phyloP scores from a whole-genome alignment of 352 stramenopile genomes.

The Phytophthora pluvialis region DNA sequence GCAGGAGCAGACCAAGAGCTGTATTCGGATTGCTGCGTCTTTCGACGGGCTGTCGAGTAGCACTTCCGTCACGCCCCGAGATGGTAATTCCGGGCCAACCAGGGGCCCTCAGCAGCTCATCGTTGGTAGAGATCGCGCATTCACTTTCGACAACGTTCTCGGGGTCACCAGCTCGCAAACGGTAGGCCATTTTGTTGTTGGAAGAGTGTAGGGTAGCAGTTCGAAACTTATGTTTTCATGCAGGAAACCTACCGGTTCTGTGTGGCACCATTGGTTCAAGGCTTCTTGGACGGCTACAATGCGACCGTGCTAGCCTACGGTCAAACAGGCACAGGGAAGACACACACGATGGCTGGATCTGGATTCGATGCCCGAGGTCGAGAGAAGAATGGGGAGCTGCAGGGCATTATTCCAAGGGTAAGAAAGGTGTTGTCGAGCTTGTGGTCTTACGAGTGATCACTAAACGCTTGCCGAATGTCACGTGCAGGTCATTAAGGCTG shows the following conservation, averaged over 20 bases:
- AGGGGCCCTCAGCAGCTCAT: constrained; percentile 66
- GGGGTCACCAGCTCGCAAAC: constrained; percentile 72
- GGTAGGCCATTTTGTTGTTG: constrained; percentile 27
- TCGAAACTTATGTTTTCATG: background rate
- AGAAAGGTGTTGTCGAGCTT: constrained; percentile 1
- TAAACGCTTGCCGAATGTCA: constrained; percentile 2
- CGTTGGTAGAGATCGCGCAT: constrained; percentile 84
- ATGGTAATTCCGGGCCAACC: background rate
- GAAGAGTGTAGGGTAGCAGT: background rate
- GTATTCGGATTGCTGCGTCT: constrained; percentile 64
- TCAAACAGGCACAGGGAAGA: constrained; percentile 94
- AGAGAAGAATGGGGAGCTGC: constrained; percentile 60
- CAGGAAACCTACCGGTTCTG: constrained; percentile 76
- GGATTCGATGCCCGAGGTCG: constrained; percentile 56
- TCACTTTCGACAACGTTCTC: constrained; percentile 92
- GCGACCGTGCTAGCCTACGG: constrained; percentile 86
- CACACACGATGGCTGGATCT: constrained; percentile 93
- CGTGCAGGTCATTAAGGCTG: constrained; percentile 63
- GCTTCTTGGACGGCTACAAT: constrained; percentile 88
- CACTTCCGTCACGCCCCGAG: constrained; percentile 14
- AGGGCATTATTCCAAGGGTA: constrained; percentile 90
- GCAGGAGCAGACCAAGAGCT: constrained; percentile 77
- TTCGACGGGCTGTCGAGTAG: constrained; percentile 50
- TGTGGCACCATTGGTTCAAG: constrained; percentile 71
- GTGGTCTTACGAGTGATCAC: background rate